Conservation (phyloP, 192 early-diverging fungal genomes). For the Gigaspora rosea region DNA sequence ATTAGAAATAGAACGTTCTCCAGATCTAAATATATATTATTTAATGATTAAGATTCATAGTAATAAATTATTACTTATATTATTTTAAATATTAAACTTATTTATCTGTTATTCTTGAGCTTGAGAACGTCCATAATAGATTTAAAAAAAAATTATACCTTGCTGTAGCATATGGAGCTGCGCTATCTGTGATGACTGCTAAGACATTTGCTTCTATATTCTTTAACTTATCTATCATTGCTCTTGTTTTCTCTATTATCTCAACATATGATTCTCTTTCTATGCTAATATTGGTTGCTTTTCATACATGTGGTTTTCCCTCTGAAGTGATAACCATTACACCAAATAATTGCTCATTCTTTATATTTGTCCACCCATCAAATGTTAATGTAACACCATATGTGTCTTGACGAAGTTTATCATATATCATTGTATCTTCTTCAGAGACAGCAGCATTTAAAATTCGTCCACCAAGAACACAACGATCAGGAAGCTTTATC, state of each 20-base stretch:
- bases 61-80: background rate
- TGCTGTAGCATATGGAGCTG: background rate
- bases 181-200: background rate
- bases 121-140: no score
- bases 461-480: background rate
- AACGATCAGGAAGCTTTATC: background rate
- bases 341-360: slow-evolving; percentile 5
- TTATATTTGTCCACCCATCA: background rate
- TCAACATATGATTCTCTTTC: background rate
- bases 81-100: no score
- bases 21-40: no score
- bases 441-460: background rate
- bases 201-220: background rate
- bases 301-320: background rate
- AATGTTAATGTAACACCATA: background rate
- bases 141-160: background rate
- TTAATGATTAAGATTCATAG: background rate
- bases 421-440: background rate
- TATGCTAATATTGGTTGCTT: background rate
- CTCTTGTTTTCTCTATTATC: background rate
- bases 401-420: background rate
- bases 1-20: no score
- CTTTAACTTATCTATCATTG: background rate
- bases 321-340: background rate
- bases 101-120: background rate